Evolutionary conservation across 331 rosid genomes (phyloP).

Genomic region (Spiraea crenata): DNA sequence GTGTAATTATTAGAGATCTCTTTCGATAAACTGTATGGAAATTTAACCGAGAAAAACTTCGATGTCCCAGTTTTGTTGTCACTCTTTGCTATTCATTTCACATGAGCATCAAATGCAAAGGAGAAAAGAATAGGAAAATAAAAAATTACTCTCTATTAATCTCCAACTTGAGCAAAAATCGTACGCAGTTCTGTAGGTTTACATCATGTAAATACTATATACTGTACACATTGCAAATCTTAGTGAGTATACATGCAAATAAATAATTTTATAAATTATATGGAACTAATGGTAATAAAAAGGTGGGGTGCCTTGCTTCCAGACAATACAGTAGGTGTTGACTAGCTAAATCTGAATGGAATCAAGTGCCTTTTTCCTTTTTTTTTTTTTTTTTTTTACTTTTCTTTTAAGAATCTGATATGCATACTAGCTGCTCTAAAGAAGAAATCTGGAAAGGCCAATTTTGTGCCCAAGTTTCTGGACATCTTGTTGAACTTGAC

Average conservation of each 20-base stretch:
- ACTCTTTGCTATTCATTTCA: too few relatives aligned
- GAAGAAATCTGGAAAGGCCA: constrained; percentile 70
- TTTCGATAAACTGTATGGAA: too few relatives aligned
- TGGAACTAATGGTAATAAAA: neutral
- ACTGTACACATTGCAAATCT: neutral
- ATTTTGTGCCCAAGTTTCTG: constrained; percentile 63
- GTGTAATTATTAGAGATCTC: too few relatives aligned
- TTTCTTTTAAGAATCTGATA: neutral
- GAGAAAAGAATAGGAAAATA: neutral
- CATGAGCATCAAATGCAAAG: too few relatives aligned
- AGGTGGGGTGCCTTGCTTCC: neutral
- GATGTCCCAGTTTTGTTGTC: too few relatives aligned
- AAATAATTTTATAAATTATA: neutral
- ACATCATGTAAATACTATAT: neutral
- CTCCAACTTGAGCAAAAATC: constrained; percentile 1
- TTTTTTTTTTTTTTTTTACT: too few relatives aligned
- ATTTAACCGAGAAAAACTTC: too few relatives aligned
- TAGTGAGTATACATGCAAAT: neutral
- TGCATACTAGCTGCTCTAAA: constrained; percentile 13
- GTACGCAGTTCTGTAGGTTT: neutral
- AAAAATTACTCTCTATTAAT: neutral
- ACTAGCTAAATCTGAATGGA: neutral
- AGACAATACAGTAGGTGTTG: constrained; percentile 3
- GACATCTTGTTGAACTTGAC: constrained; percentile 72
- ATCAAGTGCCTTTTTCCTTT: neutral